These are phyloP conservation scores for Leptomonas pyrrhocoris DNA, from an alignment of 208 protist species.

Conservation along the genomic window DNA sequence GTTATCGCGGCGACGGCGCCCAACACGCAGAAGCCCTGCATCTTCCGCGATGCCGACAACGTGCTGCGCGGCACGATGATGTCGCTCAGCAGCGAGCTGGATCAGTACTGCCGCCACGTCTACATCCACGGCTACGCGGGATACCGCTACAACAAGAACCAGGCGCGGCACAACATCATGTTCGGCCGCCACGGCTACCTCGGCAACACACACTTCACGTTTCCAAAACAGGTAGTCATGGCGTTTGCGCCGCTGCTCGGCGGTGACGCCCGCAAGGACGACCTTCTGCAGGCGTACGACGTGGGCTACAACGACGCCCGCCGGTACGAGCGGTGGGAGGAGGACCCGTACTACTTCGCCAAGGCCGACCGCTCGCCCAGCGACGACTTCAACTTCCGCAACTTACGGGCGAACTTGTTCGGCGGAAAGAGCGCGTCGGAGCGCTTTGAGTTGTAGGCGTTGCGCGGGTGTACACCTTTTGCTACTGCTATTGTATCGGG, in stretches of 20 bases:
- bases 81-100: slow-evolving; percentile 87
- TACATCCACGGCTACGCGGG: slow-evolving; percentile 90
- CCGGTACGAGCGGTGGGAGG: slow-evolving; percentile 90
- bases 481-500: not conserved
- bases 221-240: slow-evolving; percentile 70
- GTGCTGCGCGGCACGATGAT: slow-evolving; percentile 90
- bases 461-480: not conserved
- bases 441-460: slow-evolving; percentile 70
- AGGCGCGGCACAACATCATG: slow-evolving; percentile 85
- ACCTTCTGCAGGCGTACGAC: slow-evolving; percentile 84
- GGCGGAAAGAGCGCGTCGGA: slow-evolving; percentile 66
- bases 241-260: slow-evolving; percentile 74
- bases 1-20: slow-evolving; percentile 84
- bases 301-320: slow-evolving; percentile 86
- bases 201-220: slow-evolving; percentile 82
- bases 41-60: slow-evolving; percentile 86
- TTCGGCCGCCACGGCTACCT: slow-evolving; percentile 87
- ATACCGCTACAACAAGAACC: slow-evolving; percentile 77
- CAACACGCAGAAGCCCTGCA: slow-evolving; percentile 82
- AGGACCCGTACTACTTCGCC: slow-evolving; percentile 89
- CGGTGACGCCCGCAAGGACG: slow-evolving; percentile 47
- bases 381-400: slow-evolving; percentile 84
- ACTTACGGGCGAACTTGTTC: slow-evolving; percentile 82
- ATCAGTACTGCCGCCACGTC: slow-evolving; percentile 89
- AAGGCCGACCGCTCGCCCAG: slow-evolving; percentile 83